Evolutionary conservation across 352 stramenopile species (phyloP).

Genomic region (Pythium plurisporium): DNA sequence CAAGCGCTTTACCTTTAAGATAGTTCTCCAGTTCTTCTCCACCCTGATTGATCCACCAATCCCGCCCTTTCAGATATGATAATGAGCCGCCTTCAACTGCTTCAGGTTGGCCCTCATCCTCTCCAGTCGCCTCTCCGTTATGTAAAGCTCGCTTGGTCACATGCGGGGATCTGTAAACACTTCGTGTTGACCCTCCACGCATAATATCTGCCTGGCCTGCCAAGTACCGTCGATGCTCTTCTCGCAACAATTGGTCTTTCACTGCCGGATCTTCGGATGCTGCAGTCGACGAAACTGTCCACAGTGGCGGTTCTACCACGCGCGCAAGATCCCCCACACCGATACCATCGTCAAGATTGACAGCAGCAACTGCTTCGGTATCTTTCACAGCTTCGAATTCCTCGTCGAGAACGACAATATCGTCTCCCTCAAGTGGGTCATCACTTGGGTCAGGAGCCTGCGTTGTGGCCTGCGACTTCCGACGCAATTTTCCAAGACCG

Average conservation of each 20-base stretch:
- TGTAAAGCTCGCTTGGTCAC: neutral
- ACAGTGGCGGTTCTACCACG: neutral
- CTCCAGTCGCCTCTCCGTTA: neutral
- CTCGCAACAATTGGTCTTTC: conserved; percentile 34
- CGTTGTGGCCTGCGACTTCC: neutral
- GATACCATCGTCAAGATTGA: conserved; percentile 43
- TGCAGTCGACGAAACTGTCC: neutral
- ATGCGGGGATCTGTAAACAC: neutral
- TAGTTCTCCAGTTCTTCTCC: conserved; percentile 81
- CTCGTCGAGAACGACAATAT: neutral
- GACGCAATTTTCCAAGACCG: neutral
- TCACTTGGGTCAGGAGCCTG: neutral
- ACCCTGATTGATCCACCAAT: conserved; percentile 69
- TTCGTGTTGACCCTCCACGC: neutral
- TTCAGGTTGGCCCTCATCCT: neutral
- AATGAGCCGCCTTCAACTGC: conserved; percentile 13
- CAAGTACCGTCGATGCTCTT: conserved; percentile 49
- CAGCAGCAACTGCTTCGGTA: conserved; percentile 6
- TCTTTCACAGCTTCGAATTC: conserved; percentile 2
- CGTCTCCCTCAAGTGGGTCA: conserved; percentile 6
- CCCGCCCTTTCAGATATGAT: conserved; percentile 52
- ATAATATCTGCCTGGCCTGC: conserved; percentile 46
- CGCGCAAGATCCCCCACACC: conserved; percentile 38
- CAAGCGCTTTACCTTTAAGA: conserved; percentile 60
- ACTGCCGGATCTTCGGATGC: conserved; percentile 40